Conservation (phyloP, 2,329 filamentous ascomycete species). For the Apiospora pterosperma region DNA sequence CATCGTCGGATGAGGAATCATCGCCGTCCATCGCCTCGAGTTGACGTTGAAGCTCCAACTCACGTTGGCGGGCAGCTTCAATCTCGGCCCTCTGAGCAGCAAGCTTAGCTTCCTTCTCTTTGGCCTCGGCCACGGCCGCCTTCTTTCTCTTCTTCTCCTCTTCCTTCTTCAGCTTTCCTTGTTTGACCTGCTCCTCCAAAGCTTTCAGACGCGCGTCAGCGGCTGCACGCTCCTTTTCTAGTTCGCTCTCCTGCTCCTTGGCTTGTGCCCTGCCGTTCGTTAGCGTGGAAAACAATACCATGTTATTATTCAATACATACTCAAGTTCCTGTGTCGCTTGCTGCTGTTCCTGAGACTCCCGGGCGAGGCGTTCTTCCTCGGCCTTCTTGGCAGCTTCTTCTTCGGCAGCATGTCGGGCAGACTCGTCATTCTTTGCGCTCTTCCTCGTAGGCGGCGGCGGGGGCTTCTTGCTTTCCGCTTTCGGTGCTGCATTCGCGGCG, state of each 20-base stretch:
- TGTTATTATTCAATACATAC: slow-evolving; percentile 55
- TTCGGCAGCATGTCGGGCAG: slow-evolving; percentile 37
- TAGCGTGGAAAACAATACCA: slow-evolving; percentile 9
- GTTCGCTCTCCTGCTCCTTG: slow-evolving; percentile 72
- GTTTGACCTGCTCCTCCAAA: slow-evolving; percentile 88
- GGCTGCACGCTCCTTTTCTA: slow-evolving; percentile 75
- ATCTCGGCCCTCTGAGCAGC: slow-evolving; percentile 86
- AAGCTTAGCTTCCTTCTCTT: slow-evolving; percentile 82
- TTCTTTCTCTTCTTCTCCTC: slow-evolving; percentile 94
- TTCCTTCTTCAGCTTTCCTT: slow-evolving; percentile 92
- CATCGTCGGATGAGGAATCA: slow-evolving; percentile 77
- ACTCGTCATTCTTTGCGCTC: slow-evolving; percentile 54
- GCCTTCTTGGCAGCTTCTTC: slow-evolving; percentile 55
- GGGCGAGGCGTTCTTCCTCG: slow-evolving; percentile 62
- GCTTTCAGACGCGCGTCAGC: slow-evolving; percentile 80
- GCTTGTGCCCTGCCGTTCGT: slow-evolving; percentile 62
- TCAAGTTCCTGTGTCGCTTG: slow-evolving; percentile 72
- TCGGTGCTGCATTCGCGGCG: slow-evolving; percentile 28
- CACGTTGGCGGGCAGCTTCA: slow-evolving; percentile 84
- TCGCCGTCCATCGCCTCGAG: slow-evolving; percentile 72
- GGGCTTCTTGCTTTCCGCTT: slow-evolving; percentile 57
- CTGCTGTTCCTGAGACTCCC: slow-evolving; percentile 74
- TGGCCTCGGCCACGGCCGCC: slow-evolving; percentile 79
- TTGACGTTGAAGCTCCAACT: slow-evolving; percentile 84
- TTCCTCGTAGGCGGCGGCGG: slow-evolving; percentile 80